Conservation (phyloP, 768 basidiomycete species). For the Pleurotus cornucopiae region DNA sequence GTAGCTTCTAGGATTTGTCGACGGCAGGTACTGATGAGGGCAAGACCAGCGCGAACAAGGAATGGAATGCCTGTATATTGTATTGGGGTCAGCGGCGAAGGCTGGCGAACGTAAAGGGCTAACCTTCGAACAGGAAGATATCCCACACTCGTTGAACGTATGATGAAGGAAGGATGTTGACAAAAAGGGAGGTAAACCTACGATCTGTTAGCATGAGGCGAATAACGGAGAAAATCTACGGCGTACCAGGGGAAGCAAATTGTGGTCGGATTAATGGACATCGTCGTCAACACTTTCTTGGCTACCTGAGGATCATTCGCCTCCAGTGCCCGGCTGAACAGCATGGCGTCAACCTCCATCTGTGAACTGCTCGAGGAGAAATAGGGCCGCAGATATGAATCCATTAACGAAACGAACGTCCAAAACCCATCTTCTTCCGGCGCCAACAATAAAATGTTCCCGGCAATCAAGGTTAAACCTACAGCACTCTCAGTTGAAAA, state of each 20-base stretch:
- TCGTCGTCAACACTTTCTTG: constrained; percentile 62
- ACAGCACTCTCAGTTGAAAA: neutral
- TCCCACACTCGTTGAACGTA: constrained; percentile 79
- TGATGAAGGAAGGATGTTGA: constrained; percentile 57
- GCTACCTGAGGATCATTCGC: constrained; percentile 51
- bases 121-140: constrained; percentile 78
- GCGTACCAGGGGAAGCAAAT: constrained; percentile 66
- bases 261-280: constrained; percentile 52
- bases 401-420: constrained; percentile 87
- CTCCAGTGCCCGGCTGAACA: constrained; percentile 73
- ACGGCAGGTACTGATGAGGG: constrained; percentile 56
- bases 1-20: constrained; percentile 51
- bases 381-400: constrained; percentile 74
- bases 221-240: neutral
- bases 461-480: constrained; percentile 71
- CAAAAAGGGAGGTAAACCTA: constrained; percentile 76
- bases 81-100: neutral
- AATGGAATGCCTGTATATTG: constrained; percentile 49
- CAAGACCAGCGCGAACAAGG: constrained; percentile 71
- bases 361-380: constrained; percentile 59
- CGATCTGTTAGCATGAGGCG: neutral
- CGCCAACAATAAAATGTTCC: constrained; percentile 66
- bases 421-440: constrained; percentile 91
- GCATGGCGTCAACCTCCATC: constrained; percentile 69
- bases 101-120: too few relatives aligned